Percentiles rank a stretch among this genome's conserved stretches.
Conservation (phyloP, 345 rosid species). For the Jatropha curcas region DNA sequence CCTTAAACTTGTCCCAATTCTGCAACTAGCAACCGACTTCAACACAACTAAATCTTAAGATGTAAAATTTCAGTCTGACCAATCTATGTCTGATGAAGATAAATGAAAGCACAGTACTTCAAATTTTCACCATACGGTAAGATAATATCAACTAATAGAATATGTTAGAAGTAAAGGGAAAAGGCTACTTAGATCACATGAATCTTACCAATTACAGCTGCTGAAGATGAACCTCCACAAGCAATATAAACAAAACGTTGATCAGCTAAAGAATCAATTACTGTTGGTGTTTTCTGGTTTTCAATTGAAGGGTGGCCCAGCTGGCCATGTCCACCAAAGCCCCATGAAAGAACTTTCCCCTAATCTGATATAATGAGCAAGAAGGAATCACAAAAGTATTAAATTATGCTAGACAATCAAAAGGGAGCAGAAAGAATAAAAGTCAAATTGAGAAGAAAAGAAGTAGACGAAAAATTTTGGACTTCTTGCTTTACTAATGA, state of each 20-base stretch:
- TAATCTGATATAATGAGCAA: slow-evolving; percentile 51
- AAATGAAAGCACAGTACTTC: not conserved
- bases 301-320: slow-evolving; percentile 64
- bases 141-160: not conserved
- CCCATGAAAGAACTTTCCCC: slow-evolving; percentile 91
- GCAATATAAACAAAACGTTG: slow-evolving; percentile 57
- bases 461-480: not conserved
- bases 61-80: not conserved
- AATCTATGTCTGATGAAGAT: not conserved
- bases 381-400: slow-evolving; percentile 9
- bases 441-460: not conserved
- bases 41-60: too few species aligned
- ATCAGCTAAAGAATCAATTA: slow-evolving; percentile 65
- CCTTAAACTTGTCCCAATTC: not conserved
- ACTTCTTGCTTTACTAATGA: not conserved
- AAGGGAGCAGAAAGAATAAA: slow-evolving; percentile 1
- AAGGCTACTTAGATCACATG: not conserved
- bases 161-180: too few species aligned
- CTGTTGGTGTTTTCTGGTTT: slow-evolving; percentile 55
- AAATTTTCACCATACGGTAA: not conserved
- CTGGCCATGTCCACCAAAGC: slow-evolving; percentile 94
- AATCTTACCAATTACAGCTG: slow-evolving; percentile 70
- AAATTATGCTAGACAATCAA: not conserved
- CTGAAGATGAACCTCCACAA: slow-evolving; percentile 89
- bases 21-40: too few species aligned